Evolutionary conservation across 2,329 filamentous ascomycete genomes (phyloP).

Genomic region (Microsporum audouinii): DNA sequence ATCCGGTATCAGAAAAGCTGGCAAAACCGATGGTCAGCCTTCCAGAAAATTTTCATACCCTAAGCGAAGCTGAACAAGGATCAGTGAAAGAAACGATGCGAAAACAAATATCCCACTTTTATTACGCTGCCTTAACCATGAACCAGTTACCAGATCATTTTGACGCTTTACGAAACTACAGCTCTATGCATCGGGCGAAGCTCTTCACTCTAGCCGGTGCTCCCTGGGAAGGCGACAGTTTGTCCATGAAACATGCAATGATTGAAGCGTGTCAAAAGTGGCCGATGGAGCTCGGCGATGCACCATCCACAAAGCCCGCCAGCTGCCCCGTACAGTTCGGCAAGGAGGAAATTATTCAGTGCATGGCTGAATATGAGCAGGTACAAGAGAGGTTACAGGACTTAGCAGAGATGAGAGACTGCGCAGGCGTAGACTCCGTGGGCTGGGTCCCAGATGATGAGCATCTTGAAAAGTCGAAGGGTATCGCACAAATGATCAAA

Average conservation of each 20-base stretch:
- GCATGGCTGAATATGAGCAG: slow-evolving; percentile 9
- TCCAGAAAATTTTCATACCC: slow-evolving; percentile 16
- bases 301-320: neutral
- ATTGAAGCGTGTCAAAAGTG: slow-evolving; percentile 17
- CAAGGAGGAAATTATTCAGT: slow-evolving; percentile 15
- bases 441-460: slow-evolving; percentile 21
- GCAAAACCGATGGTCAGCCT: slow-evolving; percentile 17
- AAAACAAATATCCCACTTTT: slow-evolving; percentile 19
- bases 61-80: slow-evolving; percentile 17
- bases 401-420: slow-evolving; percentile 17
- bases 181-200: slow-evolving; percentile 16
- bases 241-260: slow-evolving; percentile 19
- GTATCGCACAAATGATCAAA: slow-evolving; percentile 12
- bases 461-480: slow-evolving; percentile 17
- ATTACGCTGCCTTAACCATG: slow-evolving; percentile 20
- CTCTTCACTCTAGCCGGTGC: slow-evolving; percentile 2
- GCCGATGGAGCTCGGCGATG: slow-evolving; percentile 11
- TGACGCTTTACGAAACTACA: slow-evolving; percentile 15
- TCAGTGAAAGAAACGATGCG: slow-evolving; percentile 16
- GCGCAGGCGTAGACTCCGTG: slow-evolving; percentile 19
- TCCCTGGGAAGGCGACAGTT: slow-evolving; percentile 24
- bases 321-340: slow-evolving; percentile 18
- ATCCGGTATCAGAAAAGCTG: slow-evolving; percentile 19
- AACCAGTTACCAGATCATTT: slow-evolving; percentile 18
- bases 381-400: slow-evolving; percentile 17